Evolutionary conservation across 495 filamentous ascomycete species (phyloP).

Genomic region (Staphylotrichum longicolle): DNA sequence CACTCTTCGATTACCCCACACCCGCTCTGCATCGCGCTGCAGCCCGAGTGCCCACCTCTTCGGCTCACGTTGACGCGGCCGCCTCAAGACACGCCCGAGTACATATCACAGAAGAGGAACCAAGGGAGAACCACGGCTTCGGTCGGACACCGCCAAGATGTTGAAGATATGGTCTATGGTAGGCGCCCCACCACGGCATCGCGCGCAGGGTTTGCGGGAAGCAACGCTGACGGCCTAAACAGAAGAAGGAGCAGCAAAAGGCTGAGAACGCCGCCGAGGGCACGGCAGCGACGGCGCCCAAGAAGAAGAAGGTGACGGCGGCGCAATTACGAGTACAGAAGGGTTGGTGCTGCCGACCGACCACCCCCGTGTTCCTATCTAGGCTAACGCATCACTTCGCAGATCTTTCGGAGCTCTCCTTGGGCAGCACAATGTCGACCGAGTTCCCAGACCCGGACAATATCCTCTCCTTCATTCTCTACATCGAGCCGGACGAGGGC

Average conservation of each 20-base stretch:
- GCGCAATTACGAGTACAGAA: slow-evolving; percentile 95
- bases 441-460: slow-evolving; percentile 92
- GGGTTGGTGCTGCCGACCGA: slow-evolving; percentile 52
- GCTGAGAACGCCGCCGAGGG: slow-evolving; percentile 81
- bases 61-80: not conserved
- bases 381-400: not conserved
- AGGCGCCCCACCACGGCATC: slow-evolving; percentile 29
- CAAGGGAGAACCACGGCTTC: not conserved
- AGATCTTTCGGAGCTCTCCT: slow-evolving; percentile 92
- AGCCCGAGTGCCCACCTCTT: slow-evolving; percentile 2
- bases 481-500: slow-evolving; percentile 94
- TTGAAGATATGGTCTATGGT: slow-evolving; percentile 99
- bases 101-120: not conserved
- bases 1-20: slow-evolving; percentile 1
- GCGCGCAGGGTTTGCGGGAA: slow-evolving; percentile 16
- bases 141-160: slow-evolving; percentile 61
- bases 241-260: slow-evolving; percentile 95
- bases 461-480: slow-evolving; percentile 92
- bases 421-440: slow-evolving; percentile 89
- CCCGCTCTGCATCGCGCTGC: slow-evolving; percentile 1
- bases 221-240: slow-evolving; percentile 15
- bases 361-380: not conserved
- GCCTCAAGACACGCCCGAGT: not conserved
- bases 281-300: slow-evolving; percentile 56
- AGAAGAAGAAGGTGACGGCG: slow-evolving; percentile 98